Evolutionary conservation across 2,329 filamentous ascomycete genomes (phyloP), one percentile per base, ranked within the genome.

Genomic region (Alternaria metachromatica): DNA sequence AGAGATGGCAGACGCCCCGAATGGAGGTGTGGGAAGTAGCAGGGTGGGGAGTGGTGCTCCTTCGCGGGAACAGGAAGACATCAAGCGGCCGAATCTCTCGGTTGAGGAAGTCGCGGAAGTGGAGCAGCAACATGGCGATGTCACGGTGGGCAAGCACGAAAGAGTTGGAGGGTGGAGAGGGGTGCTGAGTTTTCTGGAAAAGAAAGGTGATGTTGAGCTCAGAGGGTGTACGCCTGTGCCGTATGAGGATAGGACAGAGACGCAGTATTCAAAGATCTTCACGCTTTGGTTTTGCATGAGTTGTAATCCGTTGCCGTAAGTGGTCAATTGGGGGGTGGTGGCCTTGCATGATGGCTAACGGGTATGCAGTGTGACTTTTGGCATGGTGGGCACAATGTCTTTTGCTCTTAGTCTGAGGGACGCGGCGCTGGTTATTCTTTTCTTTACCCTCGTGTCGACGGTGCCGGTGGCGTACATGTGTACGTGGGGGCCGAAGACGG

Each of bases 231-330:
- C 82, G 60, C 88, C 88, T 1, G 85, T 90, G 21, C 85, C 87
- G 1, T 64, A 84, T 21, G 84, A 87, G 58, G 80, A 86, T 64
- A 81, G 87, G 45, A 88, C 83, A 1, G 82, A 86, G 64, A 87
- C 80, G 9, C 80, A 82, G 37, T 86, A 86, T 67, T 82, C 82
- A 75, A 86, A 87, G 64, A 80, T 89, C 49, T 89, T 89, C 71
- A 88, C 87, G 4, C 80, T 89, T 23, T 89, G 88, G 82, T 87
- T 88, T 71, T 87, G 85, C 20, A 84, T 87, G 63, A 83, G 87
- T 60, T 80, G 86, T 46, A 88, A 86, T 70, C 81, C 88, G 8
- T 72, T 89, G 30, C 87, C 87, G 87, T 89, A 73, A 76, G 86
- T 66, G 50, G 21, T 23, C 45, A 7, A 18, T 26, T 33, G 11